Conservation (phyloP, 257 asterid genomes). For the Craterostigma plantagineum region DNA sequence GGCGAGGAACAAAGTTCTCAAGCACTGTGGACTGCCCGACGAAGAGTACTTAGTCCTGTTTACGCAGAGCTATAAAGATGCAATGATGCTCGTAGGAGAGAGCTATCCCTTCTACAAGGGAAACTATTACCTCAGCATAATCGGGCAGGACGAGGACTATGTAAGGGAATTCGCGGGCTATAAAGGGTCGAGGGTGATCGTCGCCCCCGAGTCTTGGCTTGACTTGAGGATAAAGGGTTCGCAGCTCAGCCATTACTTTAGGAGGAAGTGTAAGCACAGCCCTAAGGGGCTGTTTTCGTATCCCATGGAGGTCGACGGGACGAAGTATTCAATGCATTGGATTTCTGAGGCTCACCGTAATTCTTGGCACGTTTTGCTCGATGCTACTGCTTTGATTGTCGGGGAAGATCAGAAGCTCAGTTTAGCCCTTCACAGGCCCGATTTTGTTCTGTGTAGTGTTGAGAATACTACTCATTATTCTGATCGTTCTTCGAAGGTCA, state of each 20-base stretch:
- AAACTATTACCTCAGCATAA: slow-evolving; percentile 44
- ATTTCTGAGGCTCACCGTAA: slow-evolving; percentile 73
- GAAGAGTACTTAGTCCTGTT: slow-evolving; percentile 62
- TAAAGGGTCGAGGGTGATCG: slow-evolving; percentile 52
- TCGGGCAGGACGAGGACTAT: slow-evolving; percentile 33
- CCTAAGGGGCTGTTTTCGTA: slow-evolving; percentile 68
- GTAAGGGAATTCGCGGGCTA: slow-evolving; percentile 43
- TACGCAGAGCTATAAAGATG: slow-evolving; percentile 40
- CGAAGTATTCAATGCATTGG: slow-evolving; percentile 69
- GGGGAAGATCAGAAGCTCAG: slow-evolving; percentile 39
- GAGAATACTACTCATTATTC: slow-evolving; percentile 18
- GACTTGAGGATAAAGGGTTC: slow-evolving; percentile 83
- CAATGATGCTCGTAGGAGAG: slow-evolving; percentile 62
- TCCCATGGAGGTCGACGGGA: slow-evolving; percentile 36
- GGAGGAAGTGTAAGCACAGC: slow-evolving; percentile 55
- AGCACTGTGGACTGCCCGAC: slow-evolving; percentile 56
- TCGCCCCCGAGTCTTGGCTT: slow-evolving; percentile 65
- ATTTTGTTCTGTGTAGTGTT: slow-evolving; percentile 48
- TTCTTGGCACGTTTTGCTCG: slow-evolving; percentile 69
- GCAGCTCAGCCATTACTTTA: slow-evolving; percentile 64
- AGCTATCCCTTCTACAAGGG: slow-evolving; percentile 71
- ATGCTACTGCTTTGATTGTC: slow-evolving; percentile 36
- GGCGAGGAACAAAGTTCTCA: slow-evolving; percentile 57
- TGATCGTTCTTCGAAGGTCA: slow-evolving; percentile 43
- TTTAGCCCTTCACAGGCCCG: slow-evolving; percentile 58